Evolutionary conservation across 768 basidiomycete genomes (phyloP).

Genomic region (Kwoniella europaea): DNA sequence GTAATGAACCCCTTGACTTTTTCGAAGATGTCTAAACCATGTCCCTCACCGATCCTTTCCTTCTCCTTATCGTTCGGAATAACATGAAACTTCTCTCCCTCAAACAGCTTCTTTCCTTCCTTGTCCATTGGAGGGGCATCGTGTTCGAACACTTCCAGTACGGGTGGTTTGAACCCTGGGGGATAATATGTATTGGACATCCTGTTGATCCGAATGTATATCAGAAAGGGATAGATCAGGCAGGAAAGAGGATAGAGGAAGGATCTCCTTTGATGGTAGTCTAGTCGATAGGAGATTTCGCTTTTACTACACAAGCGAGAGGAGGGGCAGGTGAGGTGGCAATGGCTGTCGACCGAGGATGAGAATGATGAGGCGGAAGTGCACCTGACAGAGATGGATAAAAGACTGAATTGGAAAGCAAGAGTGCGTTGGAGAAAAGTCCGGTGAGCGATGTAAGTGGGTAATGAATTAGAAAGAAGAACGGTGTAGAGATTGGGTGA

Average conservation of each 20-base stretch:
- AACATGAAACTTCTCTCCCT: not conserved
- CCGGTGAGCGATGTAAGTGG: too few relatives aligned
- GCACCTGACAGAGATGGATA: too few relatives aligned
- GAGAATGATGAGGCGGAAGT: too few relatives aligned
- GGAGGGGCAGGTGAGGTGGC: too few relatives aligned
- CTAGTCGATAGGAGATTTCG: too few relatives aligned
- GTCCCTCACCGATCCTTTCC: not conserved
- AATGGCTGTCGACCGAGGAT: too few relatives aligned
- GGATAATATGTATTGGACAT: not conserved
- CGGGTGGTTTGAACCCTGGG: not conserved
- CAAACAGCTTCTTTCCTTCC: constrained; percentile 3
- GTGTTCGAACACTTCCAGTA: not conserved
- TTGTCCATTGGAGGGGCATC: not conserved
- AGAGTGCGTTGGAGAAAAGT: too few relatives aligned
- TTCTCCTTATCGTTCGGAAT: not conserved
- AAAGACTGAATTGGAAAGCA: too few relatives aligned
- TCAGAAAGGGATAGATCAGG: not conserved
- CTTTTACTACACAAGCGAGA: too few relatives aligned
- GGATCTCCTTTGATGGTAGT: too few relatives aligned
- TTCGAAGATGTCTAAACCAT: not conserved
- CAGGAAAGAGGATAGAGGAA: not conserved
- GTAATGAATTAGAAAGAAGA: too few relatives aligned
- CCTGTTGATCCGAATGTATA: not conserved
- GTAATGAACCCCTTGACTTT: not conserved
- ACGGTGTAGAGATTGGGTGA: too few relatives aligned